Evolutionary conservation across 2,329 filamentous ascomycete genomes (phyloP).

Genomic region (Stachybotrys echinatus): DNA sequence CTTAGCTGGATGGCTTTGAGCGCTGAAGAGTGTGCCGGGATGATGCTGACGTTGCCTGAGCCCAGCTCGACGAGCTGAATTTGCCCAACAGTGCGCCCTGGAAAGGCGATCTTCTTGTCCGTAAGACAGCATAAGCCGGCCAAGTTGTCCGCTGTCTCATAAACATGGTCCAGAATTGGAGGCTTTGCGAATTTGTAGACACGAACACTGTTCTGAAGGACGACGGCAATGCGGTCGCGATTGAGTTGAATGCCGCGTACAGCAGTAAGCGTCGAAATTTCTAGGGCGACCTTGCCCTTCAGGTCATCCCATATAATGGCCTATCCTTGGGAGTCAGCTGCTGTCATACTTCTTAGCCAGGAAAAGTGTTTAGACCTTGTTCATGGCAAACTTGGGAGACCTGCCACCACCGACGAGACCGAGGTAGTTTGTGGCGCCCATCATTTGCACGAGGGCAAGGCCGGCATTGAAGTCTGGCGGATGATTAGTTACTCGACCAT

Average conservation of each 20-base stretch:
- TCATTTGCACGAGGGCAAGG: conserved; percentile 78
- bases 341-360: not conserved
- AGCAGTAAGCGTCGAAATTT: conserved; percentile 76
- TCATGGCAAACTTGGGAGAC: conserved; percentile 78
- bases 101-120: conserved; percentile 70
- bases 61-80: conserved; percentile 79
- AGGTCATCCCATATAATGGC: conserved; percentile 90
- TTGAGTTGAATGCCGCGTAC: conserved; percentile 76
- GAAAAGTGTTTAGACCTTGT: conserved; percentile 54
- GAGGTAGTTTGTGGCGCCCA: conserved; percentile 80
- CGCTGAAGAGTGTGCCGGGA: conserved; percentile 79
- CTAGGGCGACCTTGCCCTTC: conserved; percentile 64
- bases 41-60: conserved; percentile 82
- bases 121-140: conserved; percentile 76
- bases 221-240: conserved; percentile 70
- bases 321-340: conserved; percentile 28
- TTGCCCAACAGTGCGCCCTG: conserved; percentile 81
- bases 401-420: conserved; percentile 85
- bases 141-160: conserved; percentile 82
- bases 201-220: conserved; percentile 75
- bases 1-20: conserved; percentile 77
- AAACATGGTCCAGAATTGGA: conserved; percentile 65
- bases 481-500: not conserved
- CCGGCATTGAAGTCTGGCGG: conserved; percentile 69
- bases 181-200: conserved; percentile 75